A percentile compares a stretch with the other conserved stretches of the same genome.
Evolutionary conservation across 352 stramenopile species (phyloP).

Genomic region (Pseudoperonospora humuli): DNA sequence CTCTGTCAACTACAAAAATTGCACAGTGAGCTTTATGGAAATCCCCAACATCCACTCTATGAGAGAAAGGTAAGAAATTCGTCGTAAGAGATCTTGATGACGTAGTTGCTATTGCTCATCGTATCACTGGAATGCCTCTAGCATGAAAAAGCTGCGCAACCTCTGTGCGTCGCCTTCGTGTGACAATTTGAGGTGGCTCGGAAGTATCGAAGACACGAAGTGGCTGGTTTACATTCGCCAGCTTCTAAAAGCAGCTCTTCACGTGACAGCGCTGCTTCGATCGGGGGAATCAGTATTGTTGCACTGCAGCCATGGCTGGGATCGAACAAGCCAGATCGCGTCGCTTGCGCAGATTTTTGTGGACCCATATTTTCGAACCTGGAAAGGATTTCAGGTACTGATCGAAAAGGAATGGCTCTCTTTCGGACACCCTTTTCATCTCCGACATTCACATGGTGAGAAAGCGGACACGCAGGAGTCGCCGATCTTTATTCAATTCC

Average conservation of each 20-base stretch:
- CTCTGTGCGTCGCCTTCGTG: conserved; percentile 75
- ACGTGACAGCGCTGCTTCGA: conserved; percentile 89
- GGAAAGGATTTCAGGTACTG: conserved; percentile 70
- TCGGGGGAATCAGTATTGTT: conserved; percentile 74
- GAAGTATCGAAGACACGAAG: conserved; percentile 92
- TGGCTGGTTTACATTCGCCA: conserved; percentile 94
- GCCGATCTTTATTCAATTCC: conserved; percentile 81
- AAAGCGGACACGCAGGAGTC: conserved; percentile 77
- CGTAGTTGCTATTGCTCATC: not conserved
- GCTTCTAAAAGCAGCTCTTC: conserved; percentile 88
- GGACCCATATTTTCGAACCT: conserved; percentile 76
- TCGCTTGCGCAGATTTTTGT: conserved; percentile 59
- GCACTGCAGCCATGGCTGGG: conserved; percentile 84
- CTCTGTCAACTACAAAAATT: conserved; percentile 92
- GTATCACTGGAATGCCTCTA: conserved; percentile 1
- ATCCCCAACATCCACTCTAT: conserved; percentile 99
- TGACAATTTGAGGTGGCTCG: conserved; percentile 90
- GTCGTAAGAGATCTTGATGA: not conserved
- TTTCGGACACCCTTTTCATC: conserved; percentile 77
- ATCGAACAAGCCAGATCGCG: conserved; percentile 87
- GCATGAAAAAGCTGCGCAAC: conserved; percentile 64
- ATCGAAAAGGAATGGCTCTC: conserved; percentile 83
- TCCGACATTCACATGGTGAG: conserved; percentile 66
- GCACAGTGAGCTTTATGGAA: conserved; percentile 95
- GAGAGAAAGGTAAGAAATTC: conserved; percentile 84